A percentile compares a stretch with the other conserved stretches of the same genome.
phyloP scores from a whole-genome alignment of 2,329 filamentous ascomycete species.

The Camptophora hylomeconis region DNA sequence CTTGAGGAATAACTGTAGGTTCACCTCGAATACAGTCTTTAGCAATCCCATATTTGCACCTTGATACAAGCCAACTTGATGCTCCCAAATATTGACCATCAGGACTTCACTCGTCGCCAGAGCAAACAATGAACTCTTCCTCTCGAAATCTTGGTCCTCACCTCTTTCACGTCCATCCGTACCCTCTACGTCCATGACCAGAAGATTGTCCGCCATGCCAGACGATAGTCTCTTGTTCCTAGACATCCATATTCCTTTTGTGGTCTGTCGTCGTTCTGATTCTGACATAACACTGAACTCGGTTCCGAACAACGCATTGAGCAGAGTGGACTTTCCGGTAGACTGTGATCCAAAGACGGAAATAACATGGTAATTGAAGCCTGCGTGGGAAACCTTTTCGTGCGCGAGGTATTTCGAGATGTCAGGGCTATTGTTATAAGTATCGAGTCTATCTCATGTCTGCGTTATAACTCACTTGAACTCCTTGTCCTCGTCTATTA shows the following conservation, averaged over 20 bases:
- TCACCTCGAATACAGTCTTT: conserved; percentile 98
- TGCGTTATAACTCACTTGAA: conserved; percentile 58
- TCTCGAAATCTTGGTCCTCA: conserved; percentile 97
- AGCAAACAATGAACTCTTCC: conserved; percentile 94
- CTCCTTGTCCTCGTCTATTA: conserved; percentile 89
- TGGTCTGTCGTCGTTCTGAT: conserved; percentile 84
- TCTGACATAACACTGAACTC: conserved; percentile 98
- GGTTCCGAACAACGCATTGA: conserved; percentile 92
- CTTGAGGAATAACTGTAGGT: conserved; percentile 91
- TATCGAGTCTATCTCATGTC: conserved; percentile 5
- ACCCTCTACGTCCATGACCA: conserved; percentile 98
- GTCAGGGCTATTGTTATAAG: conserved; percentile 44
- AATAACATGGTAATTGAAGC: conserved; percentile 98
- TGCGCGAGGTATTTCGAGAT: conserved; percentile 70
- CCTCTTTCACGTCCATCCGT: conserved; percentile 92
- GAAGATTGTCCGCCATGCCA: conserved; percentile 86
- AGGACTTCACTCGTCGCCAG: conserved; percentile 94
- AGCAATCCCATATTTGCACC: conserved; percentile 97
- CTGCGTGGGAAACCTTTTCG: conserved; percentile 69
- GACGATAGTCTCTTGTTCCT: conserved; percentile 60
- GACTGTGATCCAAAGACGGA: conserved; percentile 98
- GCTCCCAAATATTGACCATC: conserved; percentile 98
- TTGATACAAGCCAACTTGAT: conserved; percentile 95
- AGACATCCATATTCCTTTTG: conserved; percentile 98
- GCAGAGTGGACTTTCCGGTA: conserved; percentile 91